Evolutionary conservation across 768 basidiomycete species (phyloP), one percentile per base, ranked within the genome.

Genomic region (Boletus rubropictus): DNA sequence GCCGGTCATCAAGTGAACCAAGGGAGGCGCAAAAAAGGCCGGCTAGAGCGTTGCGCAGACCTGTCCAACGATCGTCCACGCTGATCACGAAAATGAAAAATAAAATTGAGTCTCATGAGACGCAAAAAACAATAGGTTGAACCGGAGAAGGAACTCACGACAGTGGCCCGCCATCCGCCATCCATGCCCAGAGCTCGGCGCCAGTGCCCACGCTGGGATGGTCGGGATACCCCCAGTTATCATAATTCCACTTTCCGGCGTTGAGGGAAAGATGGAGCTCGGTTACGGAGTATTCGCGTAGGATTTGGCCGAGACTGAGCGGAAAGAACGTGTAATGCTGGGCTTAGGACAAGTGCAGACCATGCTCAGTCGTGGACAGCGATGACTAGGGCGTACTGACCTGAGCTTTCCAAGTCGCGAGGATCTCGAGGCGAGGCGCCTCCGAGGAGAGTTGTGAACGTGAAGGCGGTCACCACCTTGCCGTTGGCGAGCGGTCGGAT

Each of bases 1-100:
- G 81, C 34, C 82, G 75, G 41, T 84, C 79, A 59, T 90, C 82
- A 27, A 90, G 67, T 37, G 81, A 78, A 12, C 85, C 89, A 0
- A 97, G 75, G 4, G 91, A 92, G 9, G 95, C 91, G 57, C 96
- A 98, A 69, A 99, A 97, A 4, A 97, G 72, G 17, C 96, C 96
- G 0, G 92, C 86, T 2, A 97, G 75, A 7, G 90, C 85, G 58
- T 95, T 94, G 20, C 91, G 82, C 4, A 96, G 76, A 7, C 84
- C 85, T 49, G 76, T 75, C 93, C 94, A 97, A 22, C 87, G 80
- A 38, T 77, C 72, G 51, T 89, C 85, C 25, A 86, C 69, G 18
- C 88, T 91, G 56, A 29, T 24, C 49, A 25, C 10, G 10, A 32
- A 12, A 15, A 18, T 9, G 15, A 5, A 25, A 5, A 25, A 25